These are phyloP conservation scores for Boletus tylopilopsis DNA, from an alignment of 768 basidiomycete species.

Conservation along the genomic window DNA sequence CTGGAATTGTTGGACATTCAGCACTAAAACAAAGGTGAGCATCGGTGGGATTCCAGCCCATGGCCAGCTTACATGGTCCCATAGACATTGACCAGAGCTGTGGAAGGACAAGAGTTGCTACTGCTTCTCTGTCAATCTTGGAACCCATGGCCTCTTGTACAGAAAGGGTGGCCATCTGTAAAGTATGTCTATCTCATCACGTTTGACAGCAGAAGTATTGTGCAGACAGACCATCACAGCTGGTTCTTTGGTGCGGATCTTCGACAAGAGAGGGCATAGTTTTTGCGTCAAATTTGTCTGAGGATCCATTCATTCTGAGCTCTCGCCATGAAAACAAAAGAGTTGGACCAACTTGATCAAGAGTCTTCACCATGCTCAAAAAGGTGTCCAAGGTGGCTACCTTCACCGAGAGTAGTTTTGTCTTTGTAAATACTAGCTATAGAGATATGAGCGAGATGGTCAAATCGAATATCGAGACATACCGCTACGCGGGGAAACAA, in stretches of 20 bases:
- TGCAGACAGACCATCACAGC: constrained; percentile 70
- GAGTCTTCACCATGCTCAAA: constrained; percentile 80
- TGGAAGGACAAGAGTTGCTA: constrained; percentile 82
- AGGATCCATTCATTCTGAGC: constrained; percentile 1
- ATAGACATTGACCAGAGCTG: constrained; percentile 98
- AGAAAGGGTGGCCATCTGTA: constrained; percentile 77
- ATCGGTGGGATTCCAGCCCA: not conserved
- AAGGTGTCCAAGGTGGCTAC: constrained; percentile 85
- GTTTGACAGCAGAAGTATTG: not conserved
- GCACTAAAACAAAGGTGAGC: constrained; percentile 39
- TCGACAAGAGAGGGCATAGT: constrained; percentile 88
- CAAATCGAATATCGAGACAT: constrained; percentile 28
- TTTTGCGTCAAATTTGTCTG: constrained; percentile 90
- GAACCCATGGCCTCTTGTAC: constrained; percentile 97
- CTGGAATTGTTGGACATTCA: constrained; percentile 85
- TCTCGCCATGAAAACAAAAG: not conserved
- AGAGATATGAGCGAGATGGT: constrained; percentile 11
- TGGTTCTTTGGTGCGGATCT: constrained; percentile 95
- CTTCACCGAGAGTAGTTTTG: constrained; percentile 85
- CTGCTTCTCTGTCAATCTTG: constrained; percentile 91
- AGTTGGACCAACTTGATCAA: constrained; percentile 72
- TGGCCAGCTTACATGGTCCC: constrained; percentile 67
- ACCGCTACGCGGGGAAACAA: constrained; percentile 93
- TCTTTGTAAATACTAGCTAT: constrained; percentile 91
- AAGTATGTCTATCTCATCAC: constrained; percentile 1